phyloP scores from a whole-genome alignment of 208 protist genomes.

The Wallacemonas sp. region DNA sequence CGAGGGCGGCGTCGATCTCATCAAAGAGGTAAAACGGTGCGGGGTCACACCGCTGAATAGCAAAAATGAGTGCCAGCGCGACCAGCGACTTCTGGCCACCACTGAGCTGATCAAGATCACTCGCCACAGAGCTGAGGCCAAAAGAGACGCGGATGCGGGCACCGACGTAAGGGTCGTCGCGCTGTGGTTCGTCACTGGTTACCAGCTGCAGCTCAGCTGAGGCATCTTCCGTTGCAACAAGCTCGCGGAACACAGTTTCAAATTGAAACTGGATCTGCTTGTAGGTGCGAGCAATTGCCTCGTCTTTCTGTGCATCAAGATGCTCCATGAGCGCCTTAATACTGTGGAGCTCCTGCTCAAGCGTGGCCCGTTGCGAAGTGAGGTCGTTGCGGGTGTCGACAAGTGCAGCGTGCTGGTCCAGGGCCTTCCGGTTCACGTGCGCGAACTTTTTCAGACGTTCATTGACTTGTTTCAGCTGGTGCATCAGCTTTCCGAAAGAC shows the following conservation, averaged over 20 bases:
- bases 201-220: constrained; percentile 83
- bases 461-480: constrained; percentile 71
- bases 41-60: constrained; percentile 98
- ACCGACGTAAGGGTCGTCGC: constrained; percentile 87
- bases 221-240: constrained; percentile 92
- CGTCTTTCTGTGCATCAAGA: constrained; percentile 96
- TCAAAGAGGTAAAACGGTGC: constrained; percentile 99
- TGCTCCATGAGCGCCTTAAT: constrained; percentile 96
- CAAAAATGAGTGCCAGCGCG: constrained; percentile 99
- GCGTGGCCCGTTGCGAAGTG: constrained; percentile 61
- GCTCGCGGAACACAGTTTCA: constrained; percentile 95
- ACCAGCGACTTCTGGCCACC: constrained; percentile 99
- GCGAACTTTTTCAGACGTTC: constrained; percentile 87
- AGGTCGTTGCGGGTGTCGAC: constrained; percentile 88
- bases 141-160: constrained; percentile 93
- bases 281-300: constrained; percentile 97
- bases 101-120: constrained; percentile 93
- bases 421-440: constrained; percentile 98
- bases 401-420: constrained; percentile 96
- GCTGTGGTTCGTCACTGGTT: constrained; percentile 9
- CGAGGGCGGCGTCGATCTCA: constrained; percentile 98
- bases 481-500: constrained; percentile 80
- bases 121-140: constrained; percentile 67
- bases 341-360: constrained; percentile 79
- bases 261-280: constrained; percentile 97